A percentile compares a stretch with the other conserved stretches of the same genome.
Evolutionary conservation across 495 filamentous ascomycete genomes (phyloP).

Genomic region (Podospora bellae-mahoneyi): DNA sequence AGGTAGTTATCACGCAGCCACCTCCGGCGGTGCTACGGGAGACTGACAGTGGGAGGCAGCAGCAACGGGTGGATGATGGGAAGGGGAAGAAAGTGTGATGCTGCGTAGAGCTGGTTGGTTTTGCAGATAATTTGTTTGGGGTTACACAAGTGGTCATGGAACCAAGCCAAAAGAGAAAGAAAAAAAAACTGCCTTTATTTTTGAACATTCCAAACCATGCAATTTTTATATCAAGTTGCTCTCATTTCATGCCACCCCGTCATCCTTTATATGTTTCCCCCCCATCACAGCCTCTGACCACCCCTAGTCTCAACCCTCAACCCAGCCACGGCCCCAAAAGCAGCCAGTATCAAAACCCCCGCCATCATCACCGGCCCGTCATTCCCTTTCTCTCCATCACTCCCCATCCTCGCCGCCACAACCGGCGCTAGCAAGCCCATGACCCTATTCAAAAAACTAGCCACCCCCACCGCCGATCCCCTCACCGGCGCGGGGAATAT

Average conservation of each 20-base stretch:
- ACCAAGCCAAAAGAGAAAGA: too few species aligned
- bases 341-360: slow-evolving; percentile 64
- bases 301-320: slow-evolving; percentile 72
- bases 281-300: slow-evolving; percentile 58
- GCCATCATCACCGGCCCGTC: slow-evolving; percentile 69
- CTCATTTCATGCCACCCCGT: too few species aligned
- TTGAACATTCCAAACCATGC: too few species aligned
- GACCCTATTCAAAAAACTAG: slow-evolving; percentile 68
- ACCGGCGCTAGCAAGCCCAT: slow-evolving; percentile 74
- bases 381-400: slow-evolving; percentile 31
- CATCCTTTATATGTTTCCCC: too few species aligned
- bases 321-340: slow-evolving; percentile 47
- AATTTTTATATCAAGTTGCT: too few species aligned
- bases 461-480: slow-evolving; percentile 67
- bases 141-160: too few species aligned
- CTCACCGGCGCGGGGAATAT: not conserved
- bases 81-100: too few species aligned
- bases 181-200: too few species aligned
- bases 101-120: too few species aligned
- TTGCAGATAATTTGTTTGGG: too few species aligned
- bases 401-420: slow-evolving; percentile 66
- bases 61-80: not conserved
- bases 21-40: not conserved
- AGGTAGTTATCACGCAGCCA: not conserved
- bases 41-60: not conserved